Evolutionary conservation across 73 alveolate genomes (phyloP), one percentile per base, ranked within the genome.

Genomic region (Paramecium tetraurelia): DNA sequence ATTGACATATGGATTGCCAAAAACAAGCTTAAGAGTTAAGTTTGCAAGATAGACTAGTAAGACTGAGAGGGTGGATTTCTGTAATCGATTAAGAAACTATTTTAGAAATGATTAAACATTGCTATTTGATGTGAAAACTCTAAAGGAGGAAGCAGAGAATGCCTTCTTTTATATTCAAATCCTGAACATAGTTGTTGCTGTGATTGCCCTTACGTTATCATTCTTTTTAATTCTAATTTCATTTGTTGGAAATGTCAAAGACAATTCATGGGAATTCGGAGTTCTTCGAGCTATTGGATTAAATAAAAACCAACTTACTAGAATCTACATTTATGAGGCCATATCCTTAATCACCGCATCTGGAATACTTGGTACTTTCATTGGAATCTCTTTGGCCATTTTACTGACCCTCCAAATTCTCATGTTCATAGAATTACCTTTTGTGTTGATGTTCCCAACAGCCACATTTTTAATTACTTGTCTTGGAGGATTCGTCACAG

Each of bases 181-280:
- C 21, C 94, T 98, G 50, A 95, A 96, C 38, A 92, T 95, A 53
- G 95, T 98, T 16, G 95, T 97, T 33, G 99, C 99, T 2, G 59
- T 94, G 18, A 93, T 98, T 21, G 98, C 99, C 1, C 93, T 98
- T 31, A 93, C 96, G 5, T 92, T 98, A 35, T 92, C 99, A 16
- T 98, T 98, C 95, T 98, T 98, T 95, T 93, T 98, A 68, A 95
- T 98, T 44, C 83, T 97, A 93, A 95, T 95, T 63, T 96, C 99
- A n/a, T 97, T 97, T 40, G 95, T 97, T 27, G 93, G 98, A 11
- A 98, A 97, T 92, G 96, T 98, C 36, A 98, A 94, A 84, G 99
- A 98, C 93, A 98, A 97, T 88, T 85, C 95, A 63, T 97, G 98
- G 96, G 99, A 98, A 90, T 97, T 96, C 86, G 99, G 99, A 18